Evolutionary conservation across 2,329 filamentous ascomycete species (phyloP).

Genomic region (Cladosporium sphaerospermum): DNA sequence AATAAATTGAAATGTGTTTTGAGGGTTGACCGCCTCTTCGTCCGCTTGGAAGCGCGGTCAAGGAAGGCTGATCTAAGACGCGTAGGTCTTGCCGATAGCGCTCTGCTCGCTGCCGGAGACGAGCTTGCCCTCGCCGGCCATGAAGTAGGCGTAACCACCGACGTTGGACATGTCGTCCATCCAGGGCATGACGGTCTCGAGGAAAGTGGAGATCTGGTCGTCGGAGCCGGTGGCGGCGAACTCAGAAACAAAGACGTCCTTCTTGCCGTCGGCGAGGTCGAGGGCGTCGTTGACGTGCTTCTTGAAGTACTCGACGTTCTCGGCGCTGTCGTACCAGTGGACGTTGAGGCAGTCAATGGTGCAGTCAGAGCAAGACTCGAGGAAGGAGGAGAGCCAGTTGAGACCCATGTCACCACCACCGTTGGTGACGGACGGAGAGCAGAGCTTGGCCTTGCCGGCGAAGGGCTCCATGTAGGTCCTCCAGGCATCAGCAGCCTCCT

Average conservation of each 20-base stretch:
- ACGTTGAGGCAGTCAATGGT: constrained; percentile 54
- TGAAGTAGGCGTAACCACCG: constrained; percentile 36
- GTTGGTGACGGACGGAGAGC: constrained; percentile 58
- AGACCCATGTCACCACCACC: constrained; percentile 48
- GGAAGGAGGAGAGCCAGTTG: constrained; percentile 50
- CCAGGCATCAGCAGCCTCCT: constrained; percentile 48
- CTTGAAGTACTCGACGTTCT: constrained; percentile 48
- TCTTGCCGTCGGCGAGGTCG: constrained; percentile 30
- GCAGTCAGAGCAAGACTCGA: constrained; percentile 50
- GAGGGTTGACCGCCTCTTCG: neutral
- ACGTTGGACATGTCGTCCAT: constrained; percentile 37
- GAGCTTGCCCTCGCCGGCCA: constrained; percentile 31
- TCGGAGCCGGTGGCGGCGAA: constrained; percentile 49
- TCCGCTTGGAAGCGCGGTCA: too few relatives aligned
- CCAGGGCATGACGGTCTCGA: constrained; percentile 44
- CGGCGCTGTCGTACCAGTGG: constrained; percentile 56
- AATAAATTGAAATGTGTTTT: neutral
- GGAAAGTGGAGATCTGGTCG: constrained; percentile 42
- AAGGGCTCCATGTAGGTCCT: constrained; percentile 52
- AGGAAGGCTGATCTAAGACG: neutral
- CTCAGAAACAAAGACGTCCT: constrained; percentile 58
- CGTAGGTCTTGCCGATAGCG: constrained; percentile 26
- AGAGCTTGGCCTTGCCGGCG: constrained; percentile 48
- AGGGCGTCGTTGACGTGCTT: constrained; percentile 44
- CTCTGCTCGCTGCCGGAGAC: constrained; percentile 27